Evolutionary conservation across 2,329 filamentous ascomycete species (phyloP), one percentile per base, ranked within the genome.

Genomic region (Aspergillus proliferans): DNA sequence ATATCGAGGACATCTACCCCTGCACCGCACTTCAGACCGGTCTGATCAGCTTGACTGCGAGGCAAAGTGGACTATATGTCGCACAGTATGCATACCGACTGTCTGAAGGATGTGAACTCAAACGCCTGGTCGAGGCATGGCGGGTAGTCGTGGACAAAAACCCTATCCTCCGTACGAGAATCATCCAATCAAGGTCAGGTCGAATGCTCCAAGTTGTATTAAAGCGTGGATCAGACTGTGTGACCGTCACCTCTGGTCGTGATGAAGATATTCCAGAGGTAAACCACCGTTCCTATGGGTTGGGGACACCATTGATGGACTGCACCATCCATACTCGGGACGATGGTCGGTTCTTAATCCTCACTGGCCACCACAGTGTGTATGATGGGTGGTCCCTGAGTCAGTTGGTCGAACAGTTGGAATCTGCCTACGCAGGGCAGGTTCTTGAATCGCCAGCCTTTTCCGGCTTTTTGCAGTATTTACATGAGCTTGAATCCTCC

Each of bases 141-240:
- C 58, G 68, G 19, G 54, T 51, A 12, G 57, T 64, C 1, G 54
- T 70, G 0, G 48, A 55, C 6, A 61, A 61, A 5, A 58, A 61
- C 14, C 64, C 70, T 5, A 69, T 74, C 9, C 56, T 75, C n/a
- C 66, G 72, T 5, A 75, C 71, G 1, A 60, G 70, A 7, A 61
- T 67, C 41, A 50, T 63, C 10, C 52, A 60, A 18, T 49, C 51
- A 7, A 28, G 42, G 3, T 26, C 41, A 26, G 50, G 55, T 1
- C 48, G 54, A 1, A 22, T 56, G n/a, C 19, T 58, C 14, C 61
- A 66, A 36, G 56, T 62, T 7, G 59, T 66, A 10, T 36, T 66
- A 6, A n/a, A 2, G 6, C n/a, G 7, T 4, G 39, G 5, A 7
- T 2, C 4, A 22, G 39, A 21, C 2, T 47, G 50, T 22, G 47